Evolutionary conservation across 345 rosid species (phyloP).

Genomic region (Populus euphratica): DNA sequence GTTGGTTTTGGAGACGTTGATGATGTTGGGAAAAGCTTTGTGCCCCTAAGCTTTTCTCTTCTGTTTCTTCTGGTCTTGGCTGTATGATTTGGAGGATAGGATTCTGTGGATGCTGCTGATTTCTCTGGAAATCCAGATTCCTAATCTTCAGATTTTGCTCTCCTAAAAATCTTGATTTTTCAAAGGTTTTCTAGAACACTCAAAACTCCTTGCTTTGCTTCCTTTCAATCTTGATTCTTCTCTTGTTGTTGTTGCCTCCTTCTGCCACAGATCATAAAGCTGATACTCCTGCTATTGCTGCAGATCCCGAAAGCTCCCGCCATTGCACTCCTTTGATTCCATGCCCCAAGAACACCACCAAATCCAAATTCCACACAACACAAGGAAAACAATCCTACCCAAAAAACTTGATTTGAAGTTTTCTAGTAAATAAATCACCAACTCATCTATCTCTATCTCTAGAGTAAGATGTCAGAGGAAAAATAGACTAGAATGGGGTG

Average conservation of each 20-base stretch:
- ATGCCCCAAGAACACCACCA: constrained; percentile 34
- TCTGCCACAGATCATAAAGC: constrained; percentile 33
- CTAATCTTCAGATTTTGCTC: constrained; percentile 9
- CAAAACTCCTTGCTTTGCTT: constrained; percentile 5
- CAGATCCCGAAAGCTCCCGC: constrained; percentile 49
- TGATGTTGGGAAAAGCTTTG: constrained; percentile 5
- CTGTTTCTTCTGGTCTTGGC: constrained; percentile 9
- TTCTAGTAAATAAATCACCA: background rate
- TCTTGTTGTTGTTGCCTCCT: constrained; percentile 30
- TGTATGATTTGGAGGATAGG: constrained; percentile 12
- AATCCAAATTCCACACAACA: constrained; percentile 12
- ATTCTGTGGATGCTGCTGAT: constrained; percentile 14
- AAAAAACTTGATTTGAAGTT: constrained; percentile 9
- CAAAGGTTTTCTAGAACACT: background rate
- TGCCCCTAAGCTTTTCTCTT: constrained; percentile 10
- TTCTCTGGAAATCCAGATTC: constrained; percentile 43
- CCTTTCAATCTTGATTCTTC: background rate
- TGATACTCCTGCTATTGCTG: constrained; percentile 32
- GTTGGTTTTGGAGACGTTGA: constrained; percentile 31
- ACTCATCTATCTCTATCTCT: constrained; percentile 16
- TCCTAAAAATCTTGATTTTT: background rate
- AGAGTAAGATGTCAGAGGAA: constrained; percentile 10
- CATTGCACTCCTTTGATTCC: constrained; percentile 47
- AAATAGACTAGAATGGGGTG: constrained; percentile 8
- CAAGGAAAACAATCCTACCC: constrained; percentile 8